Evolutionary conservation across 768 basidiomycete genomes (phyloP), one percentile per base, ranked within the genome.

Genomic region (Termitomyces sp.): DNA sequence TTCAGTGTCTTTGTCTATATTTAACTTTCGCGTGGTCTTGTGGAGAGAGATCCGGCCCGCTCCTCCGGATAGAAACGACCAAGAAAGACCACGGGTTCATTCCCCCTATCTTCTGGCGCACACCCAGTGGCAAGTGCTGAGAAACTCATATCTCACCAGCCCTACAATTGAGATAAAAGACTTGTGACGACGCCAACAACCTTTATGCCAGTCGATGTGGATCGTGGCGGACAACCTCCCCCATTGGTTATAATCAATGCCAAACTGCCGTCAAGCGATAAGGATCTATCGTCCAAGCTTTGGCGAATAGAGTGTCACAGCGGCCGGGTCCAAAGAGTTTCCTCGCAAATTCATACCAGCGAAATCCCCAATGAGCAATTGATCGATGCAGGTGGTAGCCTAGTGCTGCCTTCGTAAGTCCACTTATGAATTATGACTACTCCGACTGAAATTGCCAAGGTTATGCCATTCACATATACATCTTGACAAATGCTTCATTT

Each of bases 401-500:
- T 76, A 59, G 61, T 74, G 65, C 57, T 76, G 35, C 73, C 72
- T 51, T 73, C 74, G 73, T 74, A 62, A 67, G 72, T 66, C 50
- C 20, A 48, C 30, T 43, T 35, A 43, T 45, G 18, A 20, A 30
- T 30, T 20, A 28, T 59, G 59, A 61, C 43, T 52, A 61, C 43
- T 52, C 55, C 33, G 58, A 54, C 57, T 63, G 50, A 62, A 59
- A 30, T 36, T n/a, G 30, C 47, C 38, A 57, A 72, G 70, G 61
- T 62, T 86, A 52, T 85, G 83, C 66, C 84, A 85, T 68, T 77
- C 82, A 20, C 84, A 86, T 63, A 80, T 87, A 62, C 85, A 85
- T 68, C 75, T 87, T 33, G 85, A 87, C 73, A 85, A 87, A 69
- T 86, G 83, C 69, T 85, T 85, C 66, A 80, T 87, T 51, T 71